Evolutionary conservation across 805 yeast species (phyloP).

Genomic region (Millerozyma acaciae): DNA sequence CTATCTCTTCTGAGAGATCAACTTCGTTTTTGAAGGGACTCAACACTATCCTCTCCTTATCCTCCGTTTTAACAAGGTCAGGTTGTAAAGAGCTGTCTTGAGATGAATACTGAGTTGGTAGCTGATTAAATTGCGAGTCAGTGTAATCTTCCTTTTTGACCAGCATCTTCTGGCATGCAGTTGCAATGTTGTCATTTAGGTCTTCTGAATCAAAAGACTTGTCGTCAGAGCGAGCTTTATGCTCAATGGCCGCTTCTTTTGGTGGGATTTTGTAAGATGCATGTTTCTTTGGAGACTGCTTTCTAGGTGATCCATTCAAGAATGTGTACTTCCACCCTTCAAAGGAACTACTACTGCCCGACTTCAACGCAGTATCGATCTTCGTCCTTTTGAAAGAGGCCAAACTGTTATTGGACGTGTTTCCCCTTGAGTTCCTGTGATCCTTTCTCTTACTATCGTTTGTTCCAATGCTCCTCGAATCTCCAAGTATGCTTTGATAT

Average conservation of each 20-base stretch:
- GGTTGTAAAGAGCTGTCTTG: slow-evolving; percentile 10
- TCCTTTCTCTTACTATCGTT: not conserved
- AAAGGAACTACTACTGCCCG: too few relatives aligned
- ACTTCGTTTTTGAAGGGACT: slow-evolving; percentile 1
- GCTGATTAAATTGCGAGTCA: slow-evolving; percentile 13
- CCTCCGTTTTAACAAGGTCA: too few relatives aligned
- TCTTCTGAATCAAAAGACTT: too few relatives aligned
- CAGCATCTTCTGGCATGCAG: too few relatives aligned
- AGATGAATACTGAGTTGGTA: slow-evolving; percentile 27
- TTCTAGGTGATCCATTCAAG: too few relatives aligned
- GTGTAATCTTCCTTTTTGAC: slow-evolving; percentile 1
- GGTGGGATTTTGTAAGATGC: too few relatives aligned
- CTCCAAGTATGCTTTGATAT: slow-evolving; percentile 1
- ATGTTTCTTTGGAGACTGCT: too few relatives aligned
- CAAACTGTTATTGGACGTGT: not conserved
- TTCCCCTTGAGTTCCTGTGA: not conserved
- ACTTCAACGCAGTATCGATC: not conserved
- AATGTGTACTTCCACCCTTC: too few relatives aligned
- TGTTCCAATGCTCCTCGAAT: not conserved
- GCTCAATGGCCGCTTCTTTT: too few relatives aligned
- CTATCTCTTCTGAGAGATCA: slow-evolving; percentile 4
- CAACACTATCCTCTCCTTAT: not conserved
- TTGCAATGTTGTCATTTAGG: not conserved
- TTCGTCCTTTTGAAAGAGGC: not conserved
- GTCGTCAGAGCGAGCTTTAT: too few relatives aligned